Evolutionary conservation across 108 stramenopile genomes (phyloP).

Genomic region (Skeletonema grethae): DNA sequence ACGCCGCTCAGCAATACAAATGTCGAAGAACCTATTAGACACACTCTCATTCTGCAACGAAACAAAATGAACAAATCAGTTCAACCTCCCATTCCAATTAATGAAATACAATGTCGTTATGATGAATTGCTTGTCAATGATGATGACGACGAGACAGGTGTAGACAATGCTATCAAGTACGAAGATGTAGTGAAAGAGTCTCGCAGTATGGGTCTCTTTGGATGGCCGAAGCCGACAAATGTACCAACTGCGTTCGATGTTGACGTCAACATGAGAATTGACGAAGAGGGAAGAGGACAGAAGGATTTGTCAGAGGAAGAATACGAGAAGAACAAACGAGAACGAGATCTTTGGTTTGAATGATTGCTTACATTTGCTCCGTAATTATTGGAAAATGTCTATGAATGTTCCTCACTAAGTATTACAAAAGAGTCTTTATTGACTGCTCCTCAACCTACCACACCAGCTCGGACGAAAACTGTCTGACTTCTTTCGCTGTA

Average conservation of each 20-base stretch:
- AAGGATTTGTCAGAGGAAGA: no score
- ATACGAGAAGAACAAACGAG: no score
- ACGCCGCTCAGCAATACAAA: background rate
- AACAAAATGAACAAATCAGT: no score
- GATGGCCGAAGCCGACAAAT: background rate
- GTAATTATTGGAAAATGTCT: background rate
- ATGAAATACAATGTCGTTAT: background rate
- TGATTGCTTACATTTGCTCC: no score
- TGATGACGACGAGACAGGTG: background rate
- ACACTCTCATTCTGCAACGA: no score
- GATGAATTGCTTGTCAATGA: background rate
- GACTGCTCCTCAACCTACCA: conserved; percentile 23
- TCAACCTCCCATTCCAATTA: no score
- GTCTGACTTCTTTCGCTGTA: conserved; percentile 84
- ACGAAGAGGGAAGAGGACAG: no score
- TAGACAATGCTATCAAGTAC: background rate
- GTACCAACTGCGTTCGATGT: no score
- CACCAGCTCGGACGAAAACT: conserved; percentile 74
- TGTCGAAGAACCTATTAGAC: no score
- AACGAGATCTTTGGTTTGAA: no score
- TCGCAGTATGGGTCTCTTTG: background rate
- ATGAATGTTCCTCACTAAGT: background rate
- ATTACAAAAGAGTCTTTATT: background rate
- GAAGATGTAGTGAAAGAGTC: background rate
- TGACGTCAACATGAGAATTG: no score